phyloP scores from a whole-genome alignment of 139 green algal genomes.

The Coelastrella sp. region DNA sequence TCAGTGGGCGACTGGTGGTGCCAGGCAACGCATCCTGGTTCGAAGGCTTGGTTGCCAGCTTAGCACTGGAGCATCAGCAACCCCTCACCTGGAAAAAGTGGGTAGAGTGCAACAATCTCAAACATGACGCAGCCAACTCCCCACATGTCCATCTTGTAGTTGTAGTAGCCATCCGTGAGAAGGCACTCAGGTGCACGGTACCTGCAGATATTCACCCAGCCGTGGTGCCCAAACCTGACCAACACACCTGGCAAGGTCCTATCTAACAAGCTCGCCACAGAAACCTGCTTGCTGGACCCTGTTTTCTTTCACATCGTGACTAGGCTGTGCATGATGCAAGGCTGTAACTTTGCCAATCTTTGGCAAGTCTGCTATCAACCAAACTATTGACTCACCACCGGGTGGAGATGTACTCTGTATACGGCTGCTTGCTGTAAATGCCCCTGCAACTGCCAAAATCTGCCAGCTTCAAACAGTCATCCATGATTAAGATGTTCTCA shows the following conservation, averaged over 20 bases:
- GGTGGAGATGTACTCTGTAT: constrained; percentile 93
- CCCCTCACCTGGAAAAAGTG: constrained; percentile 74
- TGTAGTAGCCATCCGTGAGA: constrained; percentile 91
- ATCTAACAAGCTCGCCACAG: too few species aligned
- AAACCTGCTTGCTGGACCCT: too few species aligned
- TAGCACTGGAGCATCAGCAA: too few species aligned
- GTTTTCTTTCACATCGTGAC: too few species aligned
- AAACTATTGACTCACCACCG: constrained; percentile 57
- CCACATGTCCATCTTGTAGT: constrained; percentile 95
- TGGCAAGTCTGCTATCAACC: neutral
- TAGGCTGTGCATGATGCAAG: too few species aligned
- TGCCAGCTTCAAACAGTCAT: constrained; percentile 88
- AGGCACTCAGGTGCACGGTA: constrained; percentile 88
- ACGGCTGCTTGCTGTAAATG: constrained; percentile 90
- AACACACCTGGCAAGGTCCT: too few species aligned
- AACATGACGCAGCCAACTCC: constrained; percentile 92
- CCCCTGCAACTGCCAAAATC: constrained; percentile 88
- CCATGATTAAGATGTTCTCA: constrained; percentile 92
- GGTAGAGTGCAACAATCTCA: constrained; percentile 83
- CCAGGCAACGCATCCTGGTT: too few species aligned
- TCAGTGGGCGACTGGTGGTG: too few species aligned
- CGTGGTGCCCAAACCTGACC: neutral
- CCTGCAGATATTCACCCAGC: constrained; percentile 43
- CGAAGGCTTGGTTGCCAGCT: too few species aligned
- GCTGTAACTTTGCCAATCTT: neutral